These are phyloP conservation scores for Hirsutella minnesotensis DNA, from an alignment of 2,329 filamentous ascomycete genomes.

Conservation along the genomic window DNA sequence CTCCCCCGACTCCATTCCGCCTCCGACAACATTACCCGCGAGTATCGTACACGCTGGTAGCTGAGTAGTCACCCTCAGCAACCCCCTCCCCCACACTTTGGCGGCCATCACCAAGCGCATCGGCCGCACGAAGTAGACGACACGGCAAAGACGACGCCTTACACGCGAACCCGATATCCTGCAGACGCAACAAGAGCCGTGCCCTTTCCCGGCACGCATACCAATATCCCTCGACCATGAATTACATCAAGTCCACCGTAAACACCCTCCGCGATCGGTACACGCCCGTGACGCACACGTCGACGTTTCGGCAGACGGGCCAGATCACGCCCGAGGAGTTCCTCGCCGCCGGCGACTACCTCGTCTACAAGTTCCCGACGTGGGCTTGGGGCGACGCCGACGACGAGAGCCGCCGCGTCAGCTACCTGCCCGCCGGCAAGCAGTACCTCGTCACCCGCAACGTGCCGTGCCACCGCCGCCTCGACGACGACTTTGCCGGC, in stretches of 20 bases:
- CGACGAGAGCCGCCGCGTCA: slow-evolving; percentile 63
- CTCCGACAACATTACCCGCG: no score
- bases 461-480: slow-evolving; percentile 81
- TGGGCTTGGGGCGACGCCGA: slow-evolving; percentile 95
- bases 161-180: no score
- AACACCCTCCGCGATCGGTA: slow-evolving; percentile 87
- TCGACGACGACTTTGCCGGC: slow-evolving; percentile 88
- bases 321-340: slow-evolving; percentile 98
- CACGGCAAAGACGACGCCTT: no score
- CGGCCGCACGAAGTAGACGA: no score
- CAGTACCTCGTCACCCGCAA: slow-evolving; percentile 93
- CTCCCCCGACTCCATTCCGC: no score
- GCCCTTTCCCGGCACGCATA: no score
- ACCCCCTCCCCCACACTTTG: no score
- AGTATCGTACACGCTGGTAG: no score
- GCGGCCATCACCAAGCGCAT: no score
- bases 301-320: slow-evolving; percentile 85
- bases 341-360: slow-evolving; percentile 86
- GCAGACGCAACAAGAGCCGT: no score
- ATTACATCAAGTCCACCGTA: slow-evolving; percentile 83
- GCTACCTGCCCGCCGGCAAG: slow-evolving; percentile 76
- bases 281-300: slow-evolving; percentile 78
- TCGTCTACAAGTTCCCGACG: slow-evolving; percentile 97
- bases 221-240: slow-evolving; percentile 63
- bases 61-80: no score